Evolutionary conservation across 306 rosid genomes (phyloP), one percentile per base, ranked within the genome.

Genomic region (Adenanthera pavonina): DNA sequence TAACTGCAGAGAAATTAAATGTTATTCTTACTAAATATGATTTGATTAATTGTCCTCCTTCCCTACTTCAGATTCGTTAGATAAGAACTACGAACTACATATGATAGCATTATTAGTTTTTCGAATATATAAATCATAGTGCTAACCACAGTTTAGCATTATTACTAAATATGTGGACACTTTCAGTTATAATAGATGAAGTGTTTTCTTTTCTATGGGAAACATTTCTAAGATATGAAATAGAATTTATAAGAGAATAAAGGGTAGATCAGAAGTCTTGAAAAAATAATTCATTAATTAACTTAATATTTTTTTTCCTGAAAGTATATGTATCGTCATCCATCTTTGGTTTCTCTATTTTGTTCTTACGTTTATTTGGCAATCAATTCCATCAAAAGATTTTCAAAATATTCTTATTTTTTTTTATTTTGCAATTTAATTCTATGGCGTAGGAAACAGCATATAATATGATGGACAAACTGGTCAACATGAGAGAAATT

Each of bases 11-110:
- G 10, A 67, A 35, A 70, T 25, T 36, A 53, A 77, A 77, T 75
- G 69, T 11, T 48, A 30, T 35, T 33, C 76, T 69, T 75, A 8
- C 61, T 72, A 72, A 49, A 30, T 25, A 59, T 81, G 84, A 82
- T 72, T 54, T 64, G 89, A 86, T 82, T 35, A 84, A 52, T 82
- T 75, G 77, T 82, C 79, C 82, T 49, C 80, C 41, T 19, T 57
- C 35, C 80, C 33, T 38, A 30, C 66, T 11, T 30, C 44, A 65
- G 66, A 81, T 81, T 75, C 84, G 34, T 54, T 75, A 0, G 33
- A 46, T 25, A 0, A 25, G 30, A 25, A 25, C 30, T 25, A 25
- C 30, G 30, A 25, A 25, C 30, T 25, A 25, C 38, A 9, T 67
- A 66, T 33, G 56, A 64, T 20, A 67, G 49, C 49, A 47, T 25